phyloP scores from a whole-genome alignment of 306 rosid species.

The Geum urbanum region DNA sequence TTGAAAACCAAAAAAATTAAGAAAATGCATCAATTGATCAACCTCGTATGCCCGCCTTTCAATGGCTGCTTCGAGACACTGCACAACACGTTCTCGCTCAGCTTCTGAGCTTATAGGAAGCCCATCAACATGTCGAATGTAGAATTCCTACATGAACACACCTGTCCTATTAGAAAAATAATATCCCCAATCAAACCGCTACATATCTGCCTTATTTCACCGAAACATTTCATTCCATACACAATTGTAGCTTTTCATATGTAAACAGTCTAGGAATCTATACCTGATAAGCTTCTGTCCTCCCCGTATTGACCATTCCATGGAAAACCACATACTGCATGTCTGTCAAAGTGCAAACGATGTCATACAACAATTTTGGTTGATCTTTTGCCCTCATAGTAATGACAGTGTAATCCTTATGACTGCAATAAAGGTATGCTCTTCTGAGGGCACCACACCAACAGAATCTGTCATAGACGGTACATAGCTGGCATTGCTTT shows the following conservation, averaged over 20 bases:
- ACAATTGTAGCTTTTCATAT: not conserved
- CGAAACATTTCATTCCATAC: not conserved
- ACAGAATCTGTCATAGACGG: slow-evolving; percentile 77
- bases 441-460: slow-evolving; percentile 85
- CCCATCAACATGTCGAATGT: slow-evolving; percentile 86
- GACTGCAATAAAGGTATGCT: slow-evolving; percentile 80
- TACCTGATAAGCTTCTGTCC: slow-evolving; percentile 86
- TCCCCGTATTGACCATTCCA: slow-evolving; percentile 69
- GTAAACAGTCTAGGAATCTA: slow-evolving; percentile 1
- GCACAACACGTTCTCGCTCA: slow-evolving; percentile 74
- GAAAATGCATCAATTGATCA: too few species aligned
- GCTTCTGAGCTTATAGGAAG: slow-evolving; percentile 84
- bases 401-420: slow-evolving; percentile 78
- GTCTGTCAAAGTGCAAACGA: slow-evolving; percentile 89
- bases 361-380: slow-evolving; percentile 82
- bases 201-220: not conserved
- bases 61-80: slow-evolving; percentile 93
- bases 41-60: slow-evolving; percentile 93
- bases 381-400: slow-evolving; percentile 84
- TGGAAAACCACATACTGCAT: slow-evolving; percentile 94
- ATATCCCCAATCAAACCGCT: not conserved
- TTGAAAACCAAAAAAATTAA: too few species aligned
- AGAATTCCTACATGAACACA: slow-evolving; percentile 58
- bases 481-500: slow-evolving; percentile 60
- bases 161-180: not conserved